Percentiles rank a stretch among this genome's conserved stretches.
Conservation (phyloP, 345 rosid genomes). For the Ceriops zippeliana region DNA sequence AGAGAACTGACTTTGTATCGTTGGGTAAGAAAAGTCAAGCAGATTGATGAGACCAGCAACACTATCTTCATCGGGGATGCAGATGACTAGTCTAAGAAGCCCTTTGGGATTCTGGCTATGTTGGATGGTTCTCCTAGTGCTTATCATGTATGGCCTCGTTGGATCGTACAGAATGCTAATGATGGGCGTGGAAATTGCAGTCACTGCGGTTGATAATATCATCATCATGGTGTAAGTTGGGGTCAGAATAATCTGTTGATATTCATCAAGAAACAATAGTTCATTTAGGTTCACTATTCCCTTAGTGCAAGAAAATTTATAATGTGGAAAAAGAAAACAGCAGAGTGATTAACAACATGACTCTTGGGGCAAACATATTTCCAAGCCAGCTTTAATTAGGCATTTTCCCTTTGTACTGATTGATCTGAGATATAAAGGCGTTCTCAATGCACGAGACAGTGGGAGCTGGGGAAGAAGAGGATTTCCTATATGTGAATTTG, state of each 20-base stretch:
- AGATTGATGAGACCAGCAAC: not conserved
- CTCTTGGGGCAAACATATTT: too few relatives aligned
- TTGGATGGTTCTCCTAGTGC: constrained; percentile 48
- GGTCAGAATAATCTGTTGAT: constrained; percentile 32
- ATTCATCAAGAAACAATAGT: not conserved
- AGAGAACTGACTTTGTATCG: not conserved
- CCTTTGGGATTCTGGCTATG: not conserved
- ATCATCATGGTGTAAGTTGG: constrained; percentile 44
- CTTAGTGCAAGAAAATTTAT: too few relatives aligned
- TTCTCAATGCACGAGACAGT: too few relatives aligned
- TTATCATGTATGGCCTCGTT: constrained; percentile 57
- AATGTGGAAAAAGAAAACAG: too few relatives aligned
- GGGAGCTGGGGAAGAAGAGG: not conserved
- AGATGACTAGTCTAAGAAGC: not conserved
- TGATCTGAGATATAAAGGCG: not conserved
- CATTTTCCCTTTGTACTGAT: too few relatives aligned
- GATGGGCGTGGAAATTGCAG: constrained; percentile 38
- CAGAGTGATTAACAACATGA: too few relatives aligned
- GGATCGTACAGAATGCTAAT: constrained; percentile 68
- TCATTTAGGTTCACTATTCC: too few relatives aligned
- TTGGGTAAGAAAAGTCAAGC: not conserved
- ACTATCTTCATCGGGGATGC: not conserved
- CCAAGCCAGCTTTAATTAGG: too few relatives aligned
- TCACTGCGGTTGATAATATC: constrained; percentile 28
- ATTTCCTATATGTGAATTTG: too few relatives aligned